phyloP scores from a whole-genome alignment of 192 early-diverging fungal species.

The Gigaspora rosea region DNA sequence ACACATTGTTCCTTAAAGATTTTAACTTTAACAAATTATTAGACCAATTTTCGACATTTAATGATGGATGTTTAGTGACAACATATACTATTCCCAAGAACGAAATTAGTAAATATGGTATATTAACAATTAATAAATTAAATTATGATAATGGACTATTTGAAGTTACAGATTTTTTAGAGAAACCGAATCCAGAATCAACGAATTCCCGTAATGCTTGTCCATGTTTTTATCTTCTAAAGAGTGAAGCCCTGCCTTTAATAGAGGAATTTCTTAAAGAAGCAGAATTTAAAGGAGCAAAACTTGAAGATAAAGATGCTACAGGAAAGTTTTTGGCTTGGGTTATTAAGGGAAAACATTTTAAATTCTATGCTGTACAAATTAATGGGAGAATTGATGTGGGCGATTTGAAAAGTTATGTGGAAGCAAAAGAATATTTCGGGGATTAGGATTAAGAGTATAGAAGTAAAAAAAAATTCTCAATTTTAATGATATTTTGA shows the following conservation, averaged over 20 bases:
- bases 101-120: constrained; percentile 55
- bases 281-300: constrained; percentile 23
- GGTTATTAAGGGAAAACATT: constrained; percentile 18
- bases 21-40: constrained; percentile 52
- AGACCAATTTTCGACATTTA: constrained; percentile 1
- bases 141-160: constrained; percentile 29
- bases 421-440: constrained; percentile 53
- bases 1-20: constrained; percentile 59
- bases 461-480: no score
- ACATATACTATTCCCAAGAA: constrained; percentile 48
- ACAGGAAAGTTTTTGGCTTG: constrained; percentile 56
- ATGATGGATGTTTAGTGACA: constrained; percentile 46
- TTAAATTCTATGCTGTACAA: constrained; percentile 22
- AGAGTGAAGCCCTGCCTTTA: constrained; percentile 29
- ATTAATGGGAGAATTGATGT: constrained; percentile 61
- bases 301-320: constrained; percentile 56
- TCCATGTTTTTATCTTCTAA: constrained; percentile 64
- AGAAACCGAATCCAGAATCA: constrained; percentile 53
- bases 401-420: constrained; percentile 57
- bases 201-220: constrained; percentile 54
- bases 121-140: constrained; percentile 36
- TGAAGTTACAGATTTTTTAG: constrained; percentile 50
- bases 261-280: constrained; percentile 50
- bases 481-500: no score
- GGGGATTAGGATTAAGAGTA: neutral